Conservation (phyloP, 108 stramenopile genomes). For the Pinguiococcus pyrenoidosus region DNA sequence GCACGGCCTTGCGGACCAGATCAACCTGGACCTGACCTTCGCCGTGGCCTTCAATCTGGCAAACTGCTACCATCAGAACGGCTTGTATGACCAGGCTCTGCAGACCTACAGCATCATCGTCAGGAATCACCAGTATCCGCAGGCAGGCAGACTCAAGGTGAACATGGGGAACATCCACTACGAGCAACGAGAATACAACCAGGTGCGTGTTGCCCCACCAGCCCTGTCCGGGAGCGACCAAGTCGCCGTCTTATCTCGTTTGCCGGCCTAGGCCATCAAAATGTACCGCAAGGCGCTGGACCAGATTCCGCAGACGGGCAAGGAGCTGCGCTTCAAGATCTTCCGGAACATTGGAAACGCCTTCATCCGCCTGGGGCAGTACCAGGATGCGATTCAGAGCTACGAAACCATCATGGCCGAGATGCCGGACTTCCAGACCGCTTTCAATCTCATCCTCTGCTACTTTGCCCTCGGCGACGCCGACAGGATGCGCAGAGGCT, state of each 20-base stretch:
- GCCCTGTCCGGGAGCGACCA: too few relatives aligned
- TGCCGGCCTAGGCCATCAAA: slow-evolving; percentile 64
- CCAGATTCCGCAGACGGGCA: slow-evolving; percentile 50
- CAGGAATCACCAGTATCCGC: slow-evolving; percentile 50
- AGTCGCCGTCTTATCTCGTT: too few relatives aligned
- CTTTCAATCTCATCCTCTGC: slow-evolving; percentile 67
- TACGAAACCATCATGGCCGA: too few relatives aligned
- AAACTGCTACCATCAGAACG: slow-evolving; percentile 50
- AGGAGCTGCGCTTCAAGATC: slow-evolving; percentile 52
- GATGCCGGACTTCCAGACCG: slow-evolving; percentile 50
- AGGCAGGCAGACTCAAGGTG: slow-evolving; percentile 46
- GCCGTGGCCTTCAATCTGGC: slow-evolving; percentile 65
- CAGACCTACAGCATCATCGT: slow-evolving; percentile 43
- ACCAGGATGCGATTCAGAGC: slow-evolving; percentile 17
- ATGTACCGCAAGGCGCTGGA: slow-evolving; percentile 77
- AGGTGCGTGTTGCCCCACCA: too few relatives aligned
- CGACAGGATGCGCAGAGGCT: slow-evolving; percentile 49
- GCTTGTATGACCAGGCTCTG: slow-evolving; percentile 58
- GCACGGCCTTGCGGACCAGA: slow-evolving; percentile 42
- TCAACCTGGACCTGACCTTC: slow-evolving; percentile 55
- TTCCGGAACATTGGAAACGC: slow-evolving; percentile 71
- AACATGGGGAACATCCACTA: slow-evolving; percentile 81
- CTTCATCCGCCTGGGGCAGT: slow-evolving; percentile 56
- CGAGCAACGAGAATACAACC: slow-evolving; percentile 53
- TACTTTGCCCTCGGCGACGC: slow-evolving; percentile 63